Base-by-base conservation (phyloP, 2,329 filamentous ascomycete genomes). In the Leptographium lundbergii region DNA sequence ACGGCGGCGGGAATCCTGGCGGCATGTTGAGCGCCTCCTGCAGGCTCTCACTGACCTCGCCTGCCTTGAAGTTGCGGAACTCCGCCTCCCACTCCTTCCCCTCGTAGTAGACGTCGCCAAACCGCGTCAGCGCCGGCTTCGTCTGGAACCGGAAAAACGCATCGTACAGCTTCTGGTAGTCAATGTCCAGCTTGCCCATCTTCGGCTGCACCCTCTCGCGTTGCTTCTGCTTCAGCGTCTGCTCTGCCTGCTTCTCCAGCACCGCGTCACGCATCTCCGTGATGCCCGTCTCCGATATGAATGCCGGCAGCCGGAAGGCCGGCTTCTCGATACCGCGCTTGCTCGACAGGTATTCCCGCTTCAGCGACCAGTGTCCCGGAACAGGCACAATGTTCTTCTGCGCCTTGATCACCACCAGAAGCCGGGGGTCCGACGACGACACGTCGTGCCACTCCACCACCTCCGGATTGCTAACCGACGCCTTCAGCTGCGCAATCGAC, bases 81-180 rank as follows among this genome's bases (percentile, higher is more conserved):
- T 97, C 95, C 0, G 94, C 96, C 73, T 99, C 94, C 69, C 89
- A 94, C 70, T 99, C 94, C 72, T 99, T 99, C 69, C 94, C 94
- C 73, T 99, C 94, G 71, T 97, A 97, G 73, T 99, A 99, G n/a
- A 99, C 91, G 72, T 99, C 94, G 48, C 94, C 94, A 66, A 96
- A 99, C 51, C 91, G 83, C 36, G 94, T 97, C 63, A 99, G 76
- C 66, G 91, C 86, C 0, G 94, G 94, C 73, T 99, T 99, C 48
- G 90, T 95, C 74, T 99, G 94, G 70, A 96, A 95, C 61, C 91
- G 84, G 78, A 99, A 99, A 77, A 99, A 99, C 4, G 94, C 94
- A 70, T 97, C 94, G 74, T 97, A 97, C 58, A 97, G 84, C 71
- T 94, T 96, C 69, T 96, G 90, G 72, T 99, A 99, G 72, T 99